A percentile compares a stretch with the other conserved stretches of the same genome.
These are phyloP conservation scores for Cyphellophora attinorum DNA, from an alignment of 2,329 filamentous ascomycete species.

Conservation along the genomic window DNA sequence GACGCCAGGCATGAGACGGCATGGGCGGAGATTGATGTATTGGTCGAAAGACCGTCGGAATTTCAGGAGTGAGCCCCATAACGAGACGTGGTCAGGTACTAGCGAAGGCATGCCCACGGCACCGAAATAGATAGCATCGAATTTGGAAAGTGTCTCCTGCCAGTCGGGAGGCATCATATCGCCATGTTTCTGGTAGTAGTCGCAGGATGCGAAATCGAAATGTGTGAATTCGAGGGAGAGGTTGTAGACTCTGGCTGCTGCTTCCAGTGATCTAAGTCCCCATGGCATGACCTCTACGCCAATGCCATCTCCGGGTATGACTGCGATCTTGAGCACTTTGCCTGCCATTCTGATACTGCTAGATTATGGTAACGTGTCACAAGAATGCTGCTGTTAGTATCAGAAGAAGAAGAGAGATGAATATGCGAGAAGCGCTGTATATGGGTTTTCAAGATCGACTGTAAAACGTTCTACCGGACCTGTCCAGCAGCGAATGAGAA, in stretches of 20 bases:
- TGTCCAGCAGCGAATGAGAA: too few species aligned
- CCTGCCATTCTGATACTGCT: slow-evolving; percentile 1
- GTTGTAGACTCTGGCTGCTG: slow-evolving; percentile 12
- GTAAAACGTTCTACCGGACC: too few species aligned
- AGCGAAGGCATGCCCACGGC: slow-evolving; percentile 42
- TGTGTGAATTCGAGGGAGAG: slow-evolving; percentile 38
- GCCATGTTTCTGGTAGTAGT: slow-evolving; percentile 40
- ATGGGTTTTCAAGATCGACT: too few species aligned
- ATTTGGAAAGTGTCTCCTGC: slow-evolving; percentile 39
- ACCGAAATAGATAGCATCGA: slow-evolving; percentile 50
- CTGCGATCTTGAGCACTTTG: slow-evolving; percentile 33
- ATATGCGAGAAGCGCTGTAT: too few species aligned
- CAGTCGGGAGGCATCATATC: slow-evolving; percentile 45
- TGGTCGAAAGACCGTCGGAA: slow-evolving; percentile 48
- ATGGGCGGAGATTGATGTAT: slow-evolving; percentile 48
- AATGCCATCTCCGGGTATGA: slow-evolving; percentile 56
- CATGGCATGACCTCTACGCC: slow-evolving; percentile 51
- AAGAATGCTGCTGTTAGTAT: too few species aligned
- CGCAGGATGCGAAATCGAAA: slow-evolving; percentile 39
- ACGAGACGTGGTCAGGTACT: slow-evolving; percentile 47
- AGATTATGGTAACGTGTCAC: too few species aligned
- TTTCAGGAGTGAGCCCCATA: slow-evolving; percentile 47
- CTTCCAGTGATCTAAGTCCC: slow-evolving; percentile 28
- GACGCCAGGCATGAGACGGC: slow-evolving; percentile 43
- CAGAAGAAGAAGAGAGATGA: too few species aligned